Evolutionary conservation across 2,329 filamentous ascomycete genomes (phyloP).

Genomic region (Incumbomyces delicatus): DNA sequence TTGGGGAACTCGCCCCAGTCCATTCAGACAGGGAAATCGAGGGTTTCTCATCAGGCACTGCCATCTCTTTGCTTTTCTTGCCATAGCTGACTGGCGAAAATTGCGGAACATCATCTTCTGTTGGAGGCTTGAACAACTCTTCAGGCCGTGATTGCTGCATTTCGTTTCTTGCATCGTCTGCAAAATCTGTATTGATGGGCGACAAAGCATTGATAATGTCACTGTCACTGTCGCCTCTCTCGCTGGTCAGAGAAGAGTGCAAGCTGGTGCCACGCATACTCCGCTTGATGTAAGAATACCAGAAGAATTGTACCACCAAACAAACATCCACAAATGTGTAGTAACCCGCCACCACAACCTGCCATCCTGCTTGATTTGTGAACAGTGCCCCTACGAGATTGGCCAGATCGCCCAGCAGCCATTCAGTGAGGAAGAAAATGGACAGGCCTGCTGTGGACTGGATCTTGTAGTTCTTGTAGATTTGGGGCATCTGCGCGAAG

Average conservation of each 20-base stretch:
- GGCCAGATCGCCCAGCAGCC: conserved; percentile 54
- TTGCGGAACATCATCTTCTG: conserved; percentile 9
- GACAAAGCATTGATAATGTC: conserved; percentile 30
- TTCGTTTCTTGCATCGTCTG: conserved; percentile 10
- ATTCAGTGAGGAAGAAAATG: conserved; percentile 56
- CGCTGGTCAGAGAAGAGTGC: conserved; percentile 15
- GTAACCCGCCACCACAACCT: conserved; percentile 55
- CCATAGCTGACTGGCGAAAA: conserved; percentile 19
- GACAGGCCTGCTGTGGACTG: conserved; percentile 57
- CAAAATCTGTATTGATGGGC: conserved; percentile 25
- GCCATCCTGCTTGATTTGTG: conserved; percentile 56
- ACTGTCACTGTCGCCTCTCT: conserved; percentile 21
- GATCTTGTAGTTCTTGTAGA: conserved; percentile 57
- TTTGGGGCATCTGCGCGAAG: conserved; percentile 59
- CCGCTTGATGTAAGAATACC: conserved; percentile 51
- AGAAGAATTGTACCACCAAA: conserved; percentile 54
- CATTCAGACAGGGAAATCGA: conserved; percentile 9
- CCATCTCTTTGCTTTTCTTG: not conserved
- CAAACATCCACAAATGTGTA: conserved; percentile 57
- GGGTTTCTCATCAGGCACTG: conserved; percentile 8
- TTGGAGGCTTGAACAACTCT: not conserved
- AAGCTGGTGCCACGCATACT: conserved; percentile 31
- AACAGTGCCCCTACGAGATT: conserved; percentile 55
- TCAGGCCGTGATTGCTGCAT: conserved; percentile 9
- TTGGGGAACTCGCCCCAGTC: conserved; percentile 27